Evolutionary conservation across 148 eudicot genomes (phyloP).

Genomic region (Silene latifolia): DNA sequence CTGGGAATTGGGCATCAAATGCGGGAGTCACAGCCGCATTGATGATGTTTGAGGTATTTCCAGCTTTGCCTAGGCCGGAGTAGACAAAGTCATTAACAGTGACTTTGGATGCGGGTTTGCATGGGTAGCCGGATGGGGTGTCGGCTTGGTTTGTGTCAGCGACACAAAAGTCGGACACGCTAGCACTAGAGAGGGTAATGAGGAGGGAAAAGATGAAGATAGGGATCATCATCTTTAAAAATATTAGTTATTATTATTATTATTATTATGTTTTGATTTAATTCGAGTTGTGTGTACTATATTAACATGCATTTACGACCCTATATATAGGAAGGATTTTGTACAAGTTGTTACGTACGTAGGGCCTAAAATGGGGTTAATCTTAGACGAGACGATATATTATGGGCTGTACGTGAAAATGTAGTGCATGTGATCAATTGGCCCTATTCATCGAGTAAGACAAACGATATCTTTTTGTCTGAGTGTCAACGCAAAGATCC

Average conservation of each 20-base stretch:
- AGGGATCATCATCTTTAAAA: slow-evolving; percentile 48
- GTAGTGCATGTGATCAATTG: slow-evolving; percentile 21
- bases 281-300: background rate
- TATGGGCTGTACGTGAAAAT: background rate
- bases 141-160: slow-evolving; percentile 42
- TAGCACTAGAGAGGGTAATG: slow-evolving; percentile 32
- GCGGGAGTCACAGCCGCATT: slow-evolving; percentile 79
- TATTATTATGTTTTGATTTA: too few species aligned
- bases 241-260: too few species aligned
- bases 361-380: background rate
- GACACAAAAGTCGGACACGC: slow-evolving; percentile 67
- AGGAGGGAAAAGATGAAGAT: slow-evolving; percentile 39
- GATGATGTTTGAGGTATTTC: slow-evolving; percentile 65
- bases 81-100: slow-evolving; percentile 50
- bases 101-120: slow-evolving; percentile 47
- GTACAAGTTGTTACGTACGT: slow-evolving; percentile 4
- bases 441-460: slow-evolving; percentile 17
- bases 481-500: slow-evolving; percentile 17
- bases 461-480: slow-evolving; percentile 27
- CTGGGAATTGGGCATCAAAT: slow-evolving; percentile 64
- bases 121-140: slow-evolving; percentile 71
- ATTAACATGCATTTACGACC: slow-evolving; percentile 1
- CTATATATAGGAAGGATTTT: slow-evolving; percentile 5
- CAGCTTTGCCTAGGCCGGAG: slow-evolving; percentile 46
- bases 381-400: background rate